Conservation (phyloP, 345 rosid species). For the Eucalyptus shirleyi region DNA sequence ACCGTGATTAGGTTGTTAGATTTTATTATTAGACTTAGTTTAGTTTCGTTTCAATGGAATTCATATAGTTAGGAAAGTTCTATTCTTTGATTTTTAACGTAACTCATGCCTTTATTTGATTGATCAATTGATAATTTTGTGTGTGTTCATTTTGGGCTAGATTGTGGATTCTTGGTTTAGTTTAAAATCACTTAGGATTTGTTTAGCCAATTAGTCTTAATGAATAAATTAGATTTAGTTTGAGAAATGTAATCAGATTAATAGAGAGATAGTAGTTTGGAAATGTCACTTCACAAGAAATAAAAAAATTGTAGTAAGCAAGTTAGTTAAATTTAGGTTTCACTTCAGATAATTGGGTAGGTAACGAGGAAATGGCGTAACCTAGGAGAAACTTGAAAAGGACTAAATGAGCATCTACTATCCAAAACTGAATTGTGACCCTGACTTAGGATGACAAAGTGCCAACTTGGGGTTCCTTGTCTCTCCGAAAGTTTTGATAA, state of each 20-base stretch:
- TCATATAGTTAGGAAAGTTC: too few species aligned
- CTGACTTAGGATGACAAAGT: neutral
- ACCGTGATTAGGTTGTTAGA: too few species aligned
- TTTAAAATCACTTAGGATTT: neutral
- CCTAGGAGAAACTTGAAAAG: neutral
- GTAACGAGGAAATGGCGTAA: neutral
- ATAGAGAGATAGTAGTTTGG: neutral
- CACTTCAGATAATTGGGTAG: rapidly evolving
- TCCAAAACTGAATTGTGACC: neutral
- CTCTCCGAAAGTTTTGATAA: too few species aligned
- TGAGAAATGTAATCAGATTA: neutral
- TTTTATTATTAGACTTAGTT: too few species aligned
- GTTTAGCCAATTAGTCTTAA: neutral
- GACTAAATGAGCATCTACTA: neutral
- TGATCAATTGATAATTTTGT: too few species aligned
- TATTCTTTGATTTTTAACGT: too few species aligned
- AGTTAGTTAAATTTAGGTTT: neutral
- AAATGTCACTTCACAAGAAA: neutral
- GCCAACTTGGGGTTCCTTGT: neutral
- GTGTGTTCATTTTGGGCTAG: neutral
- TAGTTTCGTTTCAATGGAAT: too few species aligned
- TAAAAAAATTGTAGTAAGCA: too few species aligned
- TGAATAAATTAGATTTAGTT: too few species aligned
- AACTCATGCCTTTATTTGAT: too few species aligned
- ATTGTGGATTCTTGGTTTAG: neutral